Evolutionary conservation across 805 yeast genomes (phyloP), one percentile per base, ranked within the genome.

Genomic region (Naumovozyma castellii): DNA sequence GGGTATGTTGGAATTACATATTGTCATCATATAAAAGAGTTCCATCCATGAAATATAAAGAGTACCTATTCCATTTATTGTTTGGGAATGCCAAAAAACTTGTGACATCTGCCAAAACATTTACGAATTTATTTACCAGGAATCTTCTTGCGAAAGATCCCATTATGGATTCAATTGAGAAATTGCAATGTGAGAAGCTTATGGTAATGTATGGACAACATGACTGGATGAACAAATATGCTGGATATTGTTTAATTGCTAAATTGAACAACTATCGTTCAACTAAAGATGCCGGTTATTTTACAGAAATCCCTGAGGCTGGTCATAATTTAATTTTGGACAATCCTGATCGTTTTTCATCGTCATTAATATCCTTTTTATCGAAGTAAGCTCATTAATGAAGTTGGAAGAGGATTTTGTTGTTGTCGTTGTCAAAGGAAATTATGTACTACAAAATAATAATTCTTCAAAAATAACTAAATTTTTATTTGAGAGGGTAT

Each of bases 301-400:
- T 48, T 34, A 17, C 36, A 12, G 55, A 56, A 19, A 47, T 59
- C 1, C 54, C 59, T 9, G 65, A 76, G 41, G 72, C 82, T 4
- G 94, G 94, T 1, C 94, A 84, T 57, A 88, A 84, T 52, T 53
- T 84, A n/a, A 81, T 81, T 48, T 62, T 84, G 41, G 94, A 84
- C 50, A 81, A 81, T 47, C 68, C 72, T 15, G 46, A 52, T 8
- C 67, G 50, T 20, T 84, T 82, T 51, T 12, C 5, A 12, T 29
- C 28, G 13, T 5, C 32, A 12, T 29, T 29, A 29, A 22, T n/a
- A n/a, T n/a, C n/a, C n/a, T n/a, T n/a, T n/a, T n/a, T n/a, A n/a
- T n/a, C n/a, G n/a, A n/a, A n/a, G n/a, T n/a, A n/a, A n/a, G n/a
- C n/a, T n/a, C n/a, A n/a, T n/a, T n/a, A n/a, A n/a, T n/a, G n/a